These are phyloP conservation scores for Allomyces arbusculus DNA, from an alignment of 192 early-diverging fungal species.

Conservation along the genomic window DNA sequence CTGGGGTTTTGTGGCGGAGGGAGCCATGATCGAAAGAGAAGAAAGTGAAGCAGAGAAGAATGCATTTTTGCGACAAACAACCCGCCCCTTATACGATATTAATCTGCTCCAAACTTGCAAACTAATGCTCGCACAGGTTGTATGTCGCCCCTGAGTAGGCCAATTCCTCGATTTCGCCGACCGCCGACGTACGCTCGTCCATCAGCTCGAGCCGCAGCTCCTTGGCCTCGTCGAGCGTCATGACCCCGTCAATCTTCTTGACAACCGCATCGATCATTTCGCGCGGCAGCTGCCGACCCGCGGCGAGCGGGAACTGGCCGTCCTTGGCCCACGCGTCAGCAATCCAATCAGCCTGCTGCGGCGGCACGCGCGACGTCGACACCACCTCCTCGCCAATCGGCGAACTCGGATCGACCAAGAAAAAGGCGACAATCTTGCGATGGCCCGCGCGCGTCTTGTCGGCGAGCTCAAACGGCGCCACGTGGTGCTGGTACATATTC, in stretches of 20 bases:
- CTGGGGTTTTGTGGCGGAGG: too few species aligned
- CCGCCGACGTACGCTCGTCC: slow-evolving; percentile 13
- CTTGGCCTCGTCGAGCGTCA: slow-evolving; percentile 24
- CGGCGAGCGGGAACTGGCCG: too few species aligned
- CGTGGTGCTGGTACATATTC: slow-evolving; percentile 48
- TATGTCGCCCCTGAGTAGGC: not conserved
- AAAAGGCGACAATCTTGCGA: slow-evolving; percentile 46
- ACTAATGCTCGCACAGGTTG: not conserved
- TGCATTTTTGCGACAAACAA: too few species aligned
- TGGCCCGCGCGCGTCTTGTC: slow-evolving; percentile 37
- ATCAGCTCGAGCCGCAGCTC: slow-evolving; percentile 19
- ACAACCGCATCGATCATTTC: too few species aligned
- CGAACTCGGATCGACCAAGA: slow-evolving; percentile 39
- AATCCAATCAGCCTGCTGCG: slow-evolving; percentile 37
- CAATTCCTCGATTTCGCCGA: not conserved
- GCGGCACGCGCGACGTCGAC: slow-evolving; percentile 38
- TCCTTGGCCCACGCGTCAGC: not conserved
- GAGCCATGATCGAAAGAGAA: too few species aligned
- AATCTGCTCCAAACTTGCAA: too few species aligned
- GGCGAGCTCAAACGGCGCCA: slow-evolving; percentile 33
- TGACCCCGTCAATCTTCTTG: not conserved
- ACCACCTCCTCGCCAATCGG: slow-evolving; percentile 15
- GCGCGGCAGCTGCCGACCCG: too few species aligned
- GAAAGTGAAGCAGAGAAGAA: too few species aligned
- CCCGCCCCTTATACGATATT: too few species aligned